phyloP scores from a whole-genome alignment of 371 early-diverging fungal genomes.

The Mortierella sp. region DNA sequence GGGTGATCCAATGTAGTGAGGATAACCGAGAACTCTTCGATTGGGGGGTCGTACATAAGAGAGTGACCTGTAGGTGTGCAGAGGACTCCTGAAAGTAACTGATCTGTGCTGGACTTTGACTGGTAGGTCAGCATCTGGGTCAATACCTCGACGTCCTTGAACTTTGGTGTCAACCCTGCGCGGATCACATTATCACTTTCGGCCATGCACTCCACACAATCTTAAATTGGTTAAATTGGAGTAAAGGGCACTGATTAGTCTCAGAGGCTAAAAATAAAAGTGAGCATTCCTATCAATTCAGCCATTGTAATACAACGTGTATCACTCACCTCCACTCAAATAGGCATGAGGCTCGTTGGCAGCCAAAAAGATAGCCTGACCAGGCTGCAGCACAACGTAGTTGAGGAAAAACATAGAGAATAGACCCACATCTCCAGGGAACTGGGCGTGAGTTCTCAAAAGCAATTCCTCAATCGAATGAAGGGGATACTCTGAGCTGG shows the following conservation, averaged over 20 bases:
- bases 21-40: constrained; percentile 93
- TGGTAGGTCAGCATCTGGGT: constrained; percentile 94
- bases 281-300: constrained; percentile 11
- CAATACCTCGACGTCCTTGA: constrained; percentile 94
- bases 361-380: constrained; percentile 94
- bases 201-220: constrained; percentile 99
- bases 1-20: constrained; percentile 65
- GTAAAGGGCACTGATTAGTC: background rate
- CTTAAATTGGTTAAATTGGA: constrained; percentile 56
- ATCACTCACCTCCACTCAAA: constrained; percentile 83
- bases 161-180: constrained; percentile 98
- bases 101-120: constrained; percentile 80
- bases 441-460: constrained; percentile 83
- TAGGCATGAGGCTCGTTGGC: constrained; percentile 99
- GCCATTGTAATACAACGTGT: background rate
- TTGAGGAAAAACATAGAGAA: constrained; percentile 93
- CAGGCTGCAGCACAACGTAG: constrained; percentile 82
- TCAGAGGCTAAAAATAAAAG: constrained; percentile 7
- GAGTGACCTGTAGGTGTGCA: constrained; percentile 63
- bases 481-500: background rate
- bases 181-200: constrained; percentile 97
- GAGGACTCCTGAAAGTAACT: constrained; percentile 74
- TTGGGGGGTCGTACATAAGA: constrained; percentile 93
- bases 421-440: constrained; percentile 92
- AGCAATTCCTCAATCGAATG: constrained; percentile 72